A percentile compares a stretch with the other conserved stretches of the same genome.
Evolutionary conservation across 352 stramenopile genomes (phyloP).

Genomic region (Globisporangium iwayamae): DNA sequence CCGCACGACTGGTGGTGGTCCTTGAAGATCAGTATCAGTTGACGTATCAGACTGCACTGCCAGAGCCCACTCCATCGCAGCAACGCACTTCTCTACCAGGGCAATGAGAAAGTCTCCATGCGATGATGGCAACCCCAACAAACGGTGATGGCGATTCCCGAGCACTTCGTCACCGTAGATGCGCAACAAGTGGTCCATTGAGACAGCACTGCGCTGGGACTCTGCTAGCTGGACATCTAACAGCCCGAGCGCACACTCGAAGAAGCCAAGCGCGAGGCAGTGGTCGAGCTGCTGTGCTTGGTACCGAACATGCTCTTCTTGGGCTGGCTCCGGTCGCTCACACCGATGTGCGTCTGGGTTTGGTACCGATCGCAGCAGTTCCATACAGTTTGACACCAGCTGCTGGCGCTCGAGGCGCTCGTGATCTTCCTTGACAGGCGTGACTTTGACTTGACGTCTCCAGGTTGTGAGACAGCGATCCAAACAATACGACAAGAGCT

Average conservation of each 20-base stretch:
- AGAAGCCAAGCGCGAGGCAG: conserved; percentile 18
- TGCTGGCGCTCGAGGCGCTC: conserved; percentile 6
- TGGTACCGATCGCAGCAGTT: background rate
- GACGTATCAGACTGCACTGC: background rate
- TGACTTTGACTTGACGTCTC: background rate
- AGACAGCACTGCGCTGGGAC: background rate
- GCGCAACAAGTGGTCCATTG: conserved; percentile 26
- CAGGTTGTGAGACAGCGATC: background rate
- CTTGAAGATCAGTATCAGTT: background rate
- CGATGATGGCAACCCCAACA: background rate
- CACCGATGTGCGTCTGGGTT: background rate
- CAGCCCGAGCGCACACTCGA: conserved; percentile 26
- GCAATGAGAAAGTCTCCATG: conserved; percentile 3
- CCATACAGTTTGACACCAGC: background rate
- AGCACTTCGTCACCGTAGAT: conserved; percentile 6
- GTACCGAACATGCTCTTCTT: background rate
- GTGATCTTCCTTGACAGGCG: background rate
- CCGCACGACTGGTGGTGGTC: background rate
- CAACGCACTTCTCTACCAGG: background rate
- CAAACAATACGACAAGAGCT: conserved; percentile 4
- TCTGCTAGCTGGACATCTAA: conserved; percentile 12
- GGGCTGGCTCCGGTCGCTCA: background rate
- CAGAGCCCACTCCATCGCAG: background rate
- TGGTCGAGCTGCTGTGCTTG: conserved; percentile 16
- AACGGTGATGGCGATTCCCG: conserved; percentile 1